Evolutionary conservation across 352 stramenopile species (phyloP), one percentile per base, ranked within the genome.

Genomic region (Phytophthora citrophthora): DNA sequence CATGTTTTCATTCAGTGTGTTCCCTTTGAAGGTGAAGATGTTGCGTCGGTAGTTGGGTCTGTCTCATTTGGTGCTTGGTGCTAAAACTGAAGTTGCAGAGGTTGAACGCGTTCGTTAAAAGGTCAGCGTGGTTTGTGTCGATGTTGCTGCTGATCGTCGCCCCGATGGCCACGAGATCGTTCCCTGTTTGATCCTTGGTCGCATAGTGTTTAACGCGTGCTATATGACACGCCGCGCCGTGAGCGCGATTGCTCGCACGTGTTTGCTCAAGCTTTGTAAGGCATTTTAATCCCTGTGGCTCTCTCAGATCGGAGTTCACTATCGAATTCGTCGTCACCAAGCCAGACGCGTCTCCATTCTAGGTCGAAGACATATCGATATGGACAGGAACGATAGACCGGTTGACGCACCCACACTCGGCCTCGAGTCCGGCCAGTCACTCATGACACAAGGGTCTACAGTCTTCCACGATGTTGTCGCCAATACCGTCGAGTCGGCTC

Each of bases 401-500:
- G 29, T 34, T 34, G 29, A 13, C 9, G 29, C 26, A 29, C 2
- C 26, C 26, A 29, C 26, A 4, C 26, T 34, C 29, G 29, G 29
- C 4, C 39, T 70, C 23, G 54, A 64, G 36, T 68, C 60, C 27
- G 60, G 60, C 0, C 55, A 62, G 0, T 27, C 58, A 2, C 55
- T 73, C 31, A 73, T 70, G 64, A 16, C 34, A 1, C 32, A 75
- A 11, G 66, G 70, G 16, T 24, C 54, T 5, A 60, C 56, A 5
- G 54, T 45, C 4, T 73, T 76, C 44, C 43, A 79, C 55, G 56
- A 67, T n/a, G 61, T 61, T 32, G 31, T 79, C 5, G 50, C 56
- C 0, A 29, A 61, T 7, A 34, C 70, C 8, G 13, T 79, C 16
- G 66, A 79, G 27, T 27, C 53, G 12, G 53, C 70, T 26, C 20